Evolutionary conservation across 78 protist species (phyloP), one percentile per base, ranked within the genome.

Genomic region (Dictyostelium firmibasis): DNA sequence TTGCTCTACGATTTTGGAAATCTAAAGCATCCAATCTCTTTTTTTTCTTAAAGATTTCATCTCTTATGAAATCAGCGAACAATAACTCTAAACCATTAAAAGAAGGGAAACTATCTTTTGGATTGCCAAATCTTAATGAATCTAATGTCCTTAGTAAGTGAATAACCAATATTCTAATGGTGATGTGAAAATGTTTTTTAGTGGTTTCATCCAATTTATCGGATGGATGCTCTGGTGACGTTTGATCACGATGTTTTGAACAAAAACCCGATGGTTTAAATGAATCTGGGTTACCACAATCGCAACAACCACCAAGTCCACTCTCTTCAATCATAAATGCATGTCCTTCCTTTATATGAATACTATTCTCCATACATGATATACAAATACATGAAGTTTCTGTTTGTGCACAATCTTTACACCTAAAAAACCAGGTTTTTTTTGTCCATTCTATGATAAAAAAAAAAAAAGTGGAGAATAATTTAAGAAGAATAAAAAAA

Each of bases 261-360:
- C 93, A 87, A 43, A 87, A 87, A 7, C 93, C 93, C 7, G 16
- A 3, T 27, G 75, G 74, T 29, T 60, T 14, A 25, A 81, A 87
- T 8, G 86, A 79, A 69, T 87, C 93, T 18, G 93, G 47, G 43
- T 78, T 87, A 23, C 93, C 93, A 78, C 93, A 87, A 78, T 87
- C 93, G 20, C 93, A 87, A 43, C 93, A 87, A 23, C 93, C 93
- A 64, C 93, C 93, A 33, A 77, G 50, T 20, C 78, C 75, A 43
- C 86, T 78, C 23, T 87, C 86, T 47, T 87, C 93, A 27, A 82
- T 41, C 93, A 87, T 87, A 78, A 79, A 87, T 27, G 93, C 35
- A 44, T 87, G 93, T 1, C 85, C 85, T 38, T 78, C 44, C 23
- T 87, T 41, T 16, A 87, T 87, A 43, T 87, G 93, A 62, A 43